phyloP scores from a whole-genome alignment of 805 yeast genomes.

The Sungouiella blattae region DNA sequence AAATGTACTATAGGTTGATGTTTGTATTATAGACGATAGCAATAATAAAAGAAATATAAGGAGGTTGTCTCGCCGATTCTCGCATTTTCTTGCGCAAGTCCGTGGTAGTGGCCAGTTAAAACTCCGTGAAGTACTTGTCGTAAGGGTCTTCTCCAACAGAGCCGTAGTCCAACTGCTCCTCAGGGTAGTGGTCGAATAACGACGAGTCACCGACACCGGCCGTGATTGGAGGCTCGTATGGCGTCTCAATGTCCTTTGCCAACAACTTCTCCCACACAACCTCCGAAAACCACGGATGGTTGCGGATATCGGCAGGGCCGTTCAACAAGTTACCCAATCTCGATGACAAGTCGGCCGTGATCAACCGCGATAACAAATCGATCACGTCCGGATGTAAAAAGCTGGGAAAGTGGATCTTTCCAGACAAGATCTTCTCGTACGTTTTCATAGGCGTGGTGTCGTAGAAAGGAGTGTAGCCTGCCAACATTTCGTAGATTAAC shows the following conservation, averaged over 20 bases:
- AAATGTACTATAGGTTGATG: not conserved
- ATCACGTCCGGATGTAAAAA: constrained; percentile 53
- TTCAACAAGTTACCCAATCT: constrained; percentile 57
- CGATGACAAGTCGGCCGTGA: constrained; percentile 52
- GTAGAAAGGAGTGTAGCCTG: constrained; percentile 61
- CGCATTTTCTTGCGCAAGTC: no score
- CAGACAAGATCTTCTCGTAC: constrained; percentile 54
- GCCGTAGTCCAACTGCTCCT: constrained; percentile 41
- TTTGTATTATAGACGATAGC: not conserved
- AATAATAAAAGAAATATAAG: constrained; percentile 1
- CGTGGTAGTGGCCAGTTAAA: constrained; percentile 21
- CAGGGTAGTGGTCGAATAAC: constrained; percentile 42
- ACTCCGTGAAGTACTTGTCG: constrained; percentile 32
- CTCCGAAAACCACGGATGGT: constrained; percentile 58
- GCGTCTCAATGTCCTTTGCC: constrained; percentile 57
- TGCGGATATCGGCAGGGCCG: constrained; percentile 54
- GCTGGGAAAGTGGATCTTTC: constrained; percentile 51
- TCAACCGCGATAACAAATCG: constrained; percentile 48
- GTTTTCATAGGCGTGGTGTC: constrained; percentile 64
- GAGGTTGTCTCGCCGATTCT: no score
- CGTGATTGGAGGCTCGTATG: constrained; percentile 62
- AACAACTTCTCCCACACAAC: constrained; percentile 59
- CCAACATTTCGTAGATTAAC: constrained; percentile 57
- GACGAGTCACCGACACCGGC: constrained; percentile 61
- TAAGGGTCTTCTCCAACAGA: constrained; percentile 37